Conservation (phyloP, 805 yeast species). For the Metschnikowia henanensis region DNA sequence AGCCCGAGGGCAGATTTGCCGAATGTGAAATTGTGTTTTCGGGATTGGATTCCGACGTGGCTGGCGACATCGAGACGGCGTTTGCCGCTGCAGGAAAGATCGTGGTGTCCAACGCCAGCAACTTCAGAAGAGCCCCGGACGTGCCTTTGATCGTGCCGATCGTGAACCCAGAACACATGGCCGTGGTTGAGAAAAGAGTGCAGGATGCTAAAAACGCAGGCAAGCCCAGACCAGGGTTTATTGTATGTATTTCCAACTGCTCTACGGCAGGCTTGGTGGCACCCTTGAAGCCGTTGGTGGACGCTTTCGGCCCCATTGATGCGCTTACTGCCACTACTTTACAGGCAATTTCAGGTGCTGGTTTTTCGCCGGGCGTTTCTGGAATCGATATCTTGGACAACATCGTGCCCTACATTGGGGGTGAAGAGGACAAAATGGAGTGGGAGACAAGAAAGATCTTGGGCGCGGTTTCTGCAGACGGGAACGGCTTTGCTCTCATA, state of each 20-base stretch:
- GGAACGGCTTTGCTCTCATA: conserved; percentile 55
- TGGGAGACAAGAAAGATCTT: conserved; percentile 97
- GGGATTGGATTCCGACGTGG: conserved; percentile 90
- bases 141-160: conserved; percentile 96
- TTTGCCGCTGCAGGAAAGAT: conserved; percentile 80
- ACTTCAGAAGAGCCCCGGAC: conserved; percentile 82
- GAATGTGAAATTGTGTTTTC: conserved; percentile 95
- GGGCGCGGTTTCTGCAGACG: conserved; percentile 57
- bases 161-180: conserved; percentile 88
- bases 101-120: conserved; percentile 93
- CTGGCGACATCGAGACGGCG: conserved; percentile 88
- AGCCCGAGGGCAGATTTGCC: conserved; percentile 64
- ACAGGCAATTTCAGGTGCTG: conserved; percentile 98
- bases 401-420: conserved; percentile 90
- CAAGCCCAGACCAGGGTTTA: conserved; percentile 69
- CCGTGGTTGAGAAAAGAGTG: conserved; percentile 61
- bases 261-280: conserved; percentile 98
- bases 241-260: conserved; percentile 95
- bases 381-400: conserved; percentile 95
- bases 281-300: conserved; percentile 92
- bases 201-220: conserved; percentile 55
- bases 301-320: conserved; percentile 87
- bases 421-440: conserved; percentile 98
- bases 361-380: conserved; percentile 96
- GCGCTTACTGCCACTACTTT: conserved; percentile 85